These are phyloP conservation scores for Penicillium manginii DNA, from an alignment of 495 filamentous ascomycete species.

Conservation along the genomic window DNA sequence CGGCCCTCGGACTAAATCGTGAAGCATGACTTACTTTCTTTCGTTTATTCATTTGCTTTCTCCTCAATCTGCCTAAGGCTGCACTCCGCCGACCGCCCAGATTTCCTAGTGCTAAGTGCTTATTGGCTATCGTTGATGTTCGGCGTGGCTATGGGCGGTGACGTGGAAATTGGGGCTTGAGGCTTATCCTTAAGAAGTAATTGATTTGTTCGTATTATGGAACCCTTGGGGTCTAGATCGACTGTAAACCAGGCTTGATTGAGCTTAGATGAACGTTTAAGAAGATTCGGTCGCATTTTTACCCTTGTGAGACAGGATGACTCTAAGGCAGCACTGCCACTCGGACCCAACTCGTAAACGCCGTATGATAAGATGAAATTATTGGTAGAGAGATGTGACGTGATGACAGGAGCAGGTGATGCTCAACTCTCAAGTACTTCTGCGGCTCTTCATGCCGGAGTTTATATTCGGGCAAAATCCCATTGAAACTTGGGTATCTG, in stretches of 20 bases:
- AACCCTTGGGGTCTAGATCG: not conserved
- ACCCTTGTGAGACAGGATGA: constrained; percentile 3
- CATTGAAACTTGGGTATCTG: not conserved
- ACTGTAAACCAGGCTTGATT: not conserved
- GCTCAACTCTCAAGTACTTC: not conserved
- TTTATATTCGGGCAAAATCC: not conserved
- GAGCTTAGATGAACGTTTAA: not conserved
- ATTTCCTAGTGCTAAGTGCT: not conserved
- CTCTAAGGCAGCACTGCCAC: constrained; percentile 21
- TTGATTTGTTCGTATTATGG: not conserved
- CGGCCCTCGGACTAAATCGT: not conserved
- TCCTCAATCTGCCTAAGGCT: not conserved
- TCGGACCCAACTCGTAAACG: not conserved
- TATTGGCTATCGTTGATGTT: not conserved
- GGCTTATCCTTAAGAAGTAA: not conserved
- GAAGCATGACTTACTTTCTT: not conserved
- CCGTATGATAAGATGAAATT: not conserved
- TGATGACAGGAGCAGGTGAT: not conserved
- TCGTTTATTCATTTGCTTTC: not conserved
- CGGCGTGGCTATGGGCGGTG: not conserved
- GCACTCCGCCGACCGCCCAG: not conserved
- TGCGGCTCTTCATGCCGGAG: not conserved
- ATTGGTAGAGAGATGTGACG: not conserved
- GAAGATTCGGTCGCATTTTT: not conserved
- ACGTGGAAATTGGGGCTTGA: not conserved